Evolutionary conservation across 169 alveolate genomes (phyloP).

Genomic region (Eimeria praecox): DNA sequence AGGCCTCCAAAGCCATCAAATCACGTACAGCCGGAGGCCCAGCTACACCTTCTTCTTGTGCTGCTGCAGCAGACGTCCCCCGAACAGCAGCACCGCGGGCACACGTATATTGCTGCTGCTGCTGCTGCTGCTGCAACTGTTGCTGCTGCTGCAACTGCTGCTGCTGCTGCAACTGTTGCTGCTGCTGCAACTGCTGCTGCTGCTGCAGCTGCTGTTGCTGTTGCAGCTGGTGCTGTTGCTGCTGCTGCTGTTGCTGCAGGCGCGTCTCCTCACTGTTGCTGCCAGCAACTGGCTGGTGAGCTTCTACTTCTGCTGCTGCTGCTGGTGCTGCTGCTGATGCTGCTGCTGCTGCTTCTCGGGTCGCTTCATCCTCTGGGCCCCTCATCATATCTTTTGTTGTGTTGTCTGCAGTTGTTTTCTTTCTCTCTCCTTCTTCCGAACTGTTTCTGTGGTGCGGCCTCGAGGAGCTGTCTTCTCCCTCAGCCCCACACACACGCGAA

Average conservation of each 20-base stretch:
- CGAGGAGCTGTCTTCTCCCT: neutral
- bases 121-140: neutral
- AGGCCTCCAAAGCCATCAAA: neutral
- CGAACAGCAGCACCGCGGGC: neutral
- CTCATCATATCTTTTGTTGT: no score
- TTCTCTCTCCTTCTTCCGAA: no score
- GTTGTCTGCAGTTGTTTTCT: neutral
- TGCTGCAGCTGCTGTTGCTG: neutral
- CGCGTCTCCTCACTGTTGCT: neutral
- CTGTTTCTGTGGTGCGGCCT: no score
- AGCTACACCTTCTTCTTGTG: neutral
- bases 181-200: neutral
- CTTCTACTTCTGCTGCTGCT: neutral
- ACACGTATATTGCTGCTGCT: neutral
- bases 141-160: conserved; percentile 35
- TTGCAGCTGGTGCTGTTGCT: neutral
- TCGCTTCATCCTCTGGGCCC: neutral
- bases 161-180: neutral
- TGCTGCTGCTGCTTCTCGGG: neutral
- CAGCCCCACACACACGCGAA: neutral
- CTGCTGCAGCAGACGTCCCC: neutral
- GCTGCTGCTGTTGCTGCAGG: conserved; percentile 4
- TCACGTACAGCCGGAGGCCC: neutral
- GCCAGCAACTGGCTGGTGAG: neutral
- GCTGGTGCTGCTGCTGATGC: neutral